These are phyloP conservation scores for Zymoseptoria crescenta DNA, from an alignment of 2,329 filamentous ascomycete genomes.

Conservation along the genomic window DNA sequence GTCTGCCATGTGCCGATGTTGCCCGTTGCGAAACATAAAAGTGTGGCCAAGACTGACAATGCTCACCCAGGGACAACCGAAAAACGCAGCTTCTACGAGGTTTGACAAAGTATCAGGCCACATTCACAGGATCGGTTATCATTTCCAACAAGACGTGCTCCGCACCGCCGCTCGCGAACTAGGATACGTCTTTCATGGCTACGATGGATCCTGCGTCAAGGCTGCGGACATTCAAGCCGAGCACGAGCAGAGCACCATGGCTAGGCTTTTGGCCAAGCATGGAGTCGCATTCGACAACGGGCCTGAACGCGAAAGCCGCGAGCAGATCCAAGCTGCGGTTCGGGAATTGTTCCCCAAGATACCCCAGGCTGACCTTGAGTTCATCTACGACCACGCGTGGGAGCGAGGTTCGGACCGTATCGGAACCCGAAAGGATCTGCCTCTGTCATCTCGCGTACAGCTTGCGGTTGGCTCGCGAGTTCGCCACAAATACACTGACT, in stretches of 20 bases:
- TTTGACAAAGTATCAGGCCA: slow-evolving; percentile 46
- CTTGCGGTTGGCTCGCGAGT: slow-evolving; percentile 56
- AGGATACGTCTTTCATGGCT: slow-evolving; percentile 29
- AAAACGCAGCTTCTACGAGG: slow-evolving; percentile 14
- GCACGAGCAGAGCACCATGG: slow-evolving; percentile 22
- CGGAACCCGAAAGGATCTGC: slow-evolving; percentile 48
- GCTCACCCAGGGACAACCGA: slow-evolving; percentile 15
- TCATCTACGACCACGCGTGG: slow-evolving; percentile 54
- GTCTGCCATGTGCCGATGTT: not conserved
- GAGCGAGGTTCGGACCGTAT: slow-evolving; percentile 51
- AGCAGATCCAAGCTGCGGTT: slow-evolving; percentile 52
- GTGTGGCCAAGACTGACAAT: slow-evolving; percentile 5
- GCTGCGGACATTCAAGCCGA: slow-evolving; percentile 18
- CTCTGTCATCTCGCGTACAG: slow-evolving; percentile 51
- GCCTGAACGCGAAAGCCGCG: slow-evolving; percentile 31
- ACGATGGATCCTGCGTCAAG: slow-evolving; percentile 20
- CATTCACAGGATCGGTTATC: slow-evolving; percentile 54
- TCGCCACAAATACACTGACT: slow-evolving; percentile 54
- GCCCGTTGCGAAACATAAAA: not conserved
- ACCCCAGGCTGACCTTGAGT: slow-evolving; percentile 48
- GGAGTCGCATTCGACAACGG: slow-evolving; percentile 15
- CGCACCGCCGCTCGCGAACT: slow-evolving; percentile 49
- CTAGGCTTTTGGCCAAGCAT: slow-evolving; percentile 31
- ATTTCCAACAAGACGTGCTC: slow-evolving; percentile 55
- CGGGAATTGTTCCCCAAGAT: slow-evolving; percentile 57